phyloP scores from a whole-genome alignment of 225 moss, liverwort and hornwort genomes.

The Ulota crispa region DNA sequence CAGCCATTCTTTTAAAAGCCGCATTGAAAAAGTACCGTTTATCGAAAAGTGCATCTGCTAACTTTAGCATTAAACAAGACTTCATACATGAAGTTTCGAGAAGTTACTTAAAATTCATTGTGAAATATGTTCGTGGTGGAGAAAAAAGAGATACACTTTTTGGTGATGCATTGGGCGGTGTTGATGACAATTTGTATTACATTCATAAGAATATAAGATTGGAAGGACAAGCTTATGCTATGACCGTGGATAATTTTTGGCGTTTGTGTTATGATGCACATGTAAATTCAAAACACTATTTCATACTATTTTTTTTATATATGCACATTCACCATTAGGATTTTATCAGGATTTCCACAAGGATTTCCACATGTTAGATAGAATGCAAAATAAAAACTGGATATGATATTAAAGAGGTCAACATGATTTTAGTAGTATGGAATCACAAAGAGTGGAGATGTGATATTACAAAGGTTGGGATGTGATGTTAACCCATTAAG shows the following conservation, averaged over 20 bases:
- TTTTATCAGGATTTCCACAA: too few species aligned
- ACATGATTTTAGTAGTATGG: too few species aligned
- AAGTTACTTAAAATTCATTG: constrained; percentile 27
- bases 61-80: constrained; percentile 12
- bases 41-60: neutral
- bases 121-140: neutral
- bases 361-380: too few species aligned
- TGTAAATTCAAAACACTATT: neutral
- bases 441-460: too few species aligned
- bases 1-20: neutral
- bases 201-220: constrained; percentile 29
- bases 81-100: constrained; percentile 34
- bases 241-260: constrained; percentile 49
- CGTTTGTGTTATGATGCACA: constrained; percentile 43
- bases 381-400: too few species aligned
- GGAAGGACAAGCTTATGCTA: constrained; percentile 48
- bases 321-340: too few species aligned
- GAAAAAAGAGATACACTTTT: constrained; percentile 2
- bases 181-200: constrained; percentile 29
- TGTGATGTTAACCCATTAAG: too few species aligned
- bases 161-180: neutral
- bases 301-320: too few species aligned
- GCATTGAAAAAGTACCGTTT: neutral
- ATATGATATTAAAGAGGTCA: too few species aligned
- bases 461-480: too few species aligned